Evolutionary conservation across 345 rosid genomes (phyloP).

Genomic region (Odontarrhena argentea): DNA sequence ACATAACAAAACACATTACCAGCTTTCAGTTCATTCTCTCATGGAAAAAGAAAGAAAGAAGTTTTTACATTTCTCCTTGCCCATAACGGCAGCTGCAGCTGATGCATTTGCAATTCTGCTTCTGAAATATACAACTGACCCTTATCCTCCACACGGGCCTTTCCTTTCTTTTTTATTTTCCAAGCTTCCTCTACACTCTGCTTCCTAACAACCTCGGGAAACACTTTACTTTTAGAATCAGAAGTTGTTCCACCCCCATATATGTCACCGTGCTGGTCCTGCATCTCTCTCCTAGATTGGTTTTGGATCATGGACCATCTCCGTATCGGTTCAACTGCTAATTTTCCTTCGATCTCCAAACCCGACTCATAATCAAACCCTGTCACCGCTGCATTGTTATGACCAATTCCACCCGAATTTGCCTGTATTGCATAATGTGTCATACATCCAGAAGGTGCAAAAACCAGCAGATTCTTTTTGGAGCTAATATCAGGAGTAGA

Average conservation of each 20-base stretch:
- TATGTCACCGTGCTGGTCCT: conserved; percentile 66
- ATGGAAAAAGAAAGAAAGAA: background rate
- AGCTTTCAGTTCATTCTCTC: conserved; percentile 18
- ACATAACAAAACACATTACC: conserved; percentile 9
- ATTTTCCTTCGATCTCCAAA: conserved; percentile 63
- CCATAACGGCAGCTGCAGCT: conserved; percentile 64
- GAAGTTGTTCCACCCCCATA: conserved; percentile 75
- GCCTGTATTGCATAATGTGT: conserved; percentile 64
- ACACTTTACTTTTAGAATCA: conserved; percentile 63
- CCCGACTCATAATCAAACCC: conserved; percentile 54
- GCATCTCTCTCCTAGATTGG: conserved; percentile 68
- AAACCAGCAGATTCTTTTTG: conserved; percentile 71
- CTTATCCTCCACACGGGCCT: conserved; percentile 52
- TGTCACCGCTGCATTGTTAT: conserved; percentile 39
- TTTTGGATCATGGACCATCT: conserved; percentile 88
- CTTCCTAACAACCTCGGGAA: conserved; percentile 62
- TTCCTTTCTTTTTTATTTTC: conserved; percentile 39
- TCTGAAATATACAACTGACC: conserved; percentile 74
- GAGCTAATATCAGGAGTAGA: conserved; percentile 37
- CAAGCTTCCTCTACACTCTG: conserved; percentile 47
- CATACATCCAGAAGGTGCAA: conserved; percentile 83
- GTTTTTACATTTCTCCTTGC: conserved; percentile 66
- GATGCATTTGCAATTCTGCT: conserved; percentile 81
- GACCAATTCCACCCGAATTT: conserved; percentile 37
- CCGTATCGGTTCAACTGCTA: conserved; percentile 70